Evolutionary conservation across 495 filamentous ascomycete genomes (phyloP), one percentile per base, ranked within the genome.

Genomic region (Staphylotrichum longicolle): DNA sequence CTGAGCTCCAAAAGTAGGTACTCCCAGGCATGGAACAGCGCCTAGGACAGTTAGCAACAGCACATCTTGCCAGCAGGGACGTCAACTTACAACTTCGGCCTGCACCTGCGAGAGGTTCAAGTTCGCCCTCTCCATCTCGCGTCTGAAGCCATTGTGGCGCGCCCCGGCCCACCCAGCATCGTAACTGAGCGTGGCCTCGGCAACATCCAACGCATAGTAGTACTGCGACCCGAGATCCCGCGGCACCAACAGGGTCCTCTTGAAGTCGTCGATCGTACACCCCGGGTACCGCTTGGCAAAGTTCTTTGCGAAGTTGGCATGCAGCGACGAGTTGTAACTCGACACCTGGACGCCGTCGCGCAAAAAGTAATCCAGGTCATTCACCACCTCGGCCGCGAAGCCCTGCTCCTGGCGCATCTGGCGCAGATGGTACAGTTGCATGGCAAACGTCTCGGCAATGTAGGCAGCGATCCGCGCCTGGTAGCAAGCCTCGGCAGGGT

Each of bases 31-130:
- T 89, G 82, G 54, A 96, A 85, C 40, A 99, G 84, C 58, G 80
- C 80, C 88, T 92, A 48, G 48, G 40, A 10, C 48, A 61, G 69
- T 80, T 74, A 79, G 70, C 32, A 48, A 48, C 27, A 1, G 8
- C 3, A 14, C 48, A 42, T 40, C 4, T 15, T 3, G 9, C 40
- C 4, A 37, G 3, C n/a, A 42, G 20, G 55, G 30, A 49, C 27
- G 20, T 27, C 20, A 61, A 84, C 90, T 77, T 83, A 92, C 88
- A 63, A 94, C 84, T 77, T 98, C 91, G 41, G 93, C 87, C 69
- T 97, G 91, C 48, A 98, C 90, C 14, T 96, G 77, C 20, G 91
- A 94, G 58, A 98, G 69, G 70, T 98, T 97, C 66, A 89, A 69
- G 72, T 98, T 98, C 41, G 93, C 94, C 63, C 82, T 83, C 68